A percentile compares a stretch with the other conserved stretches of the same genome.
Conservation (phyloP, 2,329 filamentous ascomycete genomes). For the Monilinia laxa region DNA sequence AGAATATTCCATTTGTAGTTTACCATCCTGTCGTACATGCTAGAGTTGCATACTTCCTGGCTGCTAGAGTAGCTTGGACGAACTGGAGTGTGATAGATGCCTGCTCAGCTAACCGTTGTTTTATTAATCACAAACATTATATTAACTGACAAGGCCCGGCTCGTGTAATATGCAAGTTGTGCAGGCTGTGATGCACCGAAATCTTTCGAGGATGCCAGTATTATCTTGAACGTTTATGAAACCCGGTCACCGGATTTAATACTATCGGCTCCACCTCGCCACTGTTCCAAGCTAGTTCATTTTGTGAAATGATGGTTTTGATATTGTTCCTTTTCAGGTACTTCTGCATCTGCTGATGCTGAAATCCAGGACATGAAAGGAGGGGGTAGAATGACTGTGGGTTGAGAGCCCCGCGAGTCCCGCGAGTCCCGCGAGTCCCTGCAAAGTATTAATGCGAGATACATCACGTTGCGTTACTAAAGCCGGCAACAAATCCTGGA, state of each 20-base stretch:
- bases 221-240: background rate
- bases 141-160: background rate
- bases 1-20: no score
- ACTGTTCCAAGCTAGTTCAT: background rate
- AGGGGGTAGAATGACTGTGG: background rate
- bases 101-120: background rate
- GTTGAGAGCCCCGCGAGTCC: background rate
- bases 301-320: background rate
- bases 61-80: background rate
- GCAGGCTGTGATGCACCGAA: background rate
- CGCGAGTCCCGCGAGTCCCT: background rate
- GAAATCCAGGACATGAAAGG: background rate
- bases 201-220: background rate
- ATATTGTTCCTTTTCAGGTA: background rate
- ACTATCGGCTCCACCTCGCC: background rate
- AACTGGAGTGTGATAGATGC: background rate
- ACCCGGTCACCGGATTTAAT: background rate
- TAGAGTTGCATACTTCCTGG: no score
- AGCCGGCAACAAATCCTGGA: background rate
- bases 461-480: conserved; percentile 1
- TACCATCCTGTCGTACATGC: no score
- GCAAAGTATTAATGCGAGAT: background rate
- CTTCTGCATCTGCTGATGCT: background rate
- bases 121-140: background rate
- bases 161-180: background rate